Conservation (phyloP, 306 rosid species). For the Malus sieversii region DNA sequence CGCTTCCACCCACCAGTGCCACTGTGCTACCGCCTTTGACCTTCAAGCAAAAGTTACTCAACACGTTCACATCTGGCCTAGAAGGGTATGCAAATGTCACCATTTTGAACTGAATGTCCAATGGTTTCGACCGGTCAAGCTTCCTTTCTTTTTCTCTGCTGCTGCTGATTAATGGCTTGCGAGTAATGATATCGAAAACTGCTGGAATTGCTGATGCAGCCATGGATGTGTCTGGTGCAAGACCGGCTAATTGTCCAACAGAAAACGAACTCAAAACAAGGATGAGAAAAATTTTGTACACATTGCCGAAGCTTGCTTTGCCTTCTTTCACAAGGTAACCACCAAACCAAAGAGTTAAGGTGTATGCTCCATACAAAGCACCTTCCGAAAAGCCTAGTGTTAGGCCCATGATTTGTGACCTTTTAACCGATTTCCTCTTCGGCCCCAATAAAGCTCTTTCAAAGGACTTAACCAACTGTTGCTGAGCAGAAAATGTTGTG, state of each 20-base stretch:
- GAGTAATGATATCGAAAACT: conserved; percentile 53
- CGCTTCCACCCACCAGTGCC: conserved; percentile 82
- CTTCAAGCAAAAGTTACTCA: conserved; percentile 60
- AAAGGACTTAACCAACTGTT: conserved; percentile 60
- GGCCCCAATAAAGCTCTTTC: conserved; percentile 66
- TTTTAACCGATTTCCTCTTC: conserved; percentile 41
- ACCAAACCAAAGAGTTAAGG: conserved; percentile 73
- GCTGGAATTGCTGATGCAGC: conserved; percentile 64
- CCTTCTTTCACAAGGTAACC: conserved; percentile 45
- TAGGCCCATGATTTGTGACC: conserved; percentile 63
- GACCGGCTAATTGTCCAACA: conserved; percentile 86
- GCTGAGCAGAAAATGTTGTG: conserved; percentile 80
- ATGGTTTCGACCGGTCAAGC: conserved; percentile 38
- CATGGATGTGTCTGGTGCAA: conserved; percentile 82
- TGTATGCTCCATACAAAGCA: conserved; percentile 77
- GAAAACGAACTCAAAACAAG: conserved; percentile 92
- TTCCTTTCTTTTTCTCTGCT: conserved; percentile 33
- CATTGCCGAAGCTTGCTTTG: conserved; percentile 46
- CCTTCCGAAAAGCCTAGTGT: conserved; percentile 71
- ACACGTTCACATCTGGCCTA: conserved; percentile 63
- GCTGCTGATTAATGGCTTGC: conserved; percentile 49
- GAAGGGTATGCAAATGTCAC: conserved; percentile 80
- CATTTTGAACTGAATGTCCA: conserved; percentile 61
- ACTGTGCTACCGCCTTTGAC: conserved; percentile 62
- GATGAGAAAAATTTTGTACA: conserved; percentile 72